A percentile compares a stretch with the other conserved stretches of the same genome.
Conservation (phyloP, 179 eudicot genomes). For the Camellia oleifera region DNA sequence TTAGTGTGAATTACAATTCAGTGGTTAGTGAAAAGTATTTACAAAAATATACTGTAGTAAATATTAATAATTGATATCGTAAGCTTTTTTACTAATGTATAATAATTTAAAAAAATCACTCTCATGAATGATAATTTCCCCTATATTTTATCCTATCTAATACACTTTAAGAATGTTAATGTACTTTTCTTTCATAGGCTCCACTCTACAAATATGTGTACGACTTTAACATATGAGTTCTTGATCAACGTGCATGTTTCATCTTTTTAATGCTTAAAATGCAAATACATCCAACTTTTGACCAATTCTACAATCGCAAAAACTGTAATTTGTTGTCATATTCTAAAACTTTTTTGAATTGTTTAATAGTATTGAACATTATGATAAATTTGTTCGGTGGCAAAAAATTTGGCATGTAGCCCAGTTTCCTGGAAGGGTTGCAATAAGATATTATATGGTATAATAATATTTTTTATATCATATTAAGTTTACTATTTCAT, state of each 20-base stretch:
- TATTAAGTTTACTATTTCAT: no score
- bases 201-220: background rate
- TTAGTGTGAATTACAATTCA: no score
- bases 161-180: background rate
- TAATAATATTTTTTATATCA: no score
- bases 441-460: background rate
- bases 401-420: background rate
- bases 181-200: background rate
- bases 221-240: background rate
- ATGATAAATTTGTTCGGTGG: background rate
- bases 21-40: no score
- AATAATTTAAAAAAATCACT: no score
- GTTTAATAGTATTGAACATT: no score
- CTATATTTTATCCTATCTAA: background rate
- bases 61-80: no score
- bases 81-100: no score
- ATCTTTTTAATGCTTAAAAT: background rate
- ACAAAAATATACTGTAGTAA: no score
- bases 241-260: no score
- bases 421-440: background rate
- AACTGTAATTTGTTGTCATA: background rate
- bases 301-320: background rate
- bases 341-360: background rate
- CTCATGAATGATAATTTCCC: no score
- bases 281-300: background rate